These are phyloP conservation scores for Calonectria pauciramosa DNA, from an alignment of 2,329 filamentous ascomycete genomes.

Conservation along the genomic window DNA sequence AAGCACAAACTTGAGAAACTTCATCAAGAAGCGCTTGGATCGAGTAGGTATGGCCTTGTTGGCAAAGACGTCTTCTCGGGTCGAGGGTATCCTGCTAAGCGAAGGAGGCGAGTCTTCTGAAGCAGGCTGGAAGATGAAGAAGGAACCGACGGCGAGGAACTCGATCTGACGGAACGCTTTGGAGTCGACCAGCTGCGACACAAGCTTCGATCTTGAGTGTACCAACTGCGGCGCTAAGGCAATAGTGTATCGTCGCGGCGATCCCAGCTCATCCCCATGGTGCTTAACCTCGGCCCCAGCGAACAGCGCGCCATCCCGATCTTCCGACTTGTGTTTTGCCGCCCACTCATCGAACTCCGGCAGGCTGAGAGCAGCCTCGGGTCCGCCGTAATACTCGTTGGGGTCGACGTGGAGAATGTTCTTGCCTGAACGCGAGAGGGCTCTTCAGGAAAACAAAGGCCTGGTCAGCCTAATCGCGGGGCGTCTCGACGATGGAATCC, in stretches of 20 bases:
- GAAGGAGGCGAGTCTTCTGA: slow-evolving; percentile 47
- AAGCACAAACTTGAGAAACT: slow-evolving; percentile 90
- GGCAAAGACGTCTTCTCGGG: slow-evolving; percentile 91
- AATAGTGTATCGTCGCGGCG: slow-evolving; percentile 83
- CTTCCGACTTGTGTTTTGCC: slow-evolving; percentile 50
- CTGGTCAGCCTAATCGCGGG: slow-evolving; percentile 51
- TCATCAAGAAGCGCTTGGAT: slow-evolving; percentile 90
- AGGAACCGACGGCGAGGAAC: slow-evolving; percentile 92
- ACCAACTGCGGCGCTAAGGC: slow-evolving; percentile 89
- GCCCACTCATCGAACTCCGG: slow-evolving; percentile 86
- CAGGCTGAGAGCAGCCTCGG: slow-evolving; percentile 87
- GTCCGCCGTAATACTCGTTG: slow-evolving; percentile 89
- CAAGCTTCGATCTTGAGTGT: slow-evolving; percentile 83
- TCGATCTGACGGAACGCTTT: slow-evolving; percentile 91
- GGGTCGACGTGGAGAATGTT: slow-evolving; percentile 91
- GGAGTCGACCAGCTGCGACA: slow-evolving; percentile 88
- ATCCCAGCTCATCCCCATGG: slow-evolving; percentile 62
- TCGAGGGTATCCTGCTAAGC: slow-evolving; percentile 84
- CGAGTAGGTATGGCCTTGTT: slow-evolving; percentile 81
- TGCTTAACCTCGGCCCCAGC: slow-evolving; percentile 52
- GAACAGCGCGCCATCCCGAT: slow-evolving; percentile 44
- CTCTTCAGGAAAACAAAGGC: slow-evolving; percentile 69
- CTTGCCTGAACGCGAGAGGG: slow-evolving; percentile 91
- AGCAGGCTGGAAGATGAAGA: slow-evolving; percentile 78
- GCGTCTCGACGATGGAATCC: slow-evolving; percentile 49